Percentiles rank a stretch among this genome's conserved stretches.
Conservation (phyloP, 148 eudicot genomes). For the Selenicereus undatus region DNA sequence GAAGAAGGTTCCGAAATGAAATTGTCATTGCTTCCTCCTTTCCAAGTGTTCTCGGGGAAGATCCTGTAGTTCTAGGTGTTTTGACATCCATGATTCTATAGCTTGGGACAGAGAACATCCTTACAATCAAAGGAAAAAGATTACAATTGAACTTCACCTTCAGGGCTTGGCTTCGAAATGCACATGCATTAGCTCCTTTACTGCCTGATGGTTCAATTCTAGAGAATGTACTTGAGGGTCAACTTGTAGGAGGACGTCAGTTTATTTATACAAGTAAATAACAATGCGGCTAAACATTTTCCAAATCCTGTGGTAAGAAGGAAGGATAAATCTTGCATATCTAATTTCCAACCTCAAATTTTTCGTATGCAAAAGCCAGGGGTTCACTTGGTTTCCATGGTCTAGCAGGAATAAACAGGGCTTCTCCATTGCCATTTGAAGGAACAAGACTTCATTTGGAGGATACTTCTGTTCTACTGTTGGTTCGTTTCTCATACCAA, state of each 20-base stretch:
- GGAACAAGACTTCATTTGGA: too few relatives aligned
- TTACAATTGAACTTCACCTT: background rate
- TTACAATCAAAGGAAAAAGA: background rate
- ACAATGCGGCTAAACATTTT: background rate
- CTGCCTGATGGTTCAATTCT: background rate
- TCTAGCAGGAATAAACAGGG: background rate
- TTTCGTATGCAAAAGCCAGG: background rate
- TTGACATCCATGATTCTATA: background rate
- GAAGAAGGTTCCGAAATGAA: background rate
- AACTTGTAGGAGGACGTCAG: background rate
- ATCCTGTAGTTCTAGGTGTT: background rate
- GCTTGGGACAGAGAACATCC: background rate
- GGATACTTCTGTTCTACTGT: background rate
- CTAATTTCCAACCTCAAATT: background rate
- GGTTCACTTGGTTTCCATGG: background rate
- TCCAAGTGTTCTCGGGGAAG: background rate
- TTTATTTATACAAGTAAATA: background rate
- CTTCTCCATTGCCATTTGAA: background rate
- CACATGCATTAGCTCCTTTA: background rate
- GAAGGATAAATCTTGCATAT: background rate
- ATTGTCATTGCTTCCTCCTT: background rate
- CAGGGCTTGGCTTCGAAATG: background rate
- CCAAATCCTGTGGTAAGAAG: background rate
- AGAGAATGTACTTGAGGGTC: background rate
- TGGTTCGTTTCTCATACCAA: background rate